phyloP scores from a whole-genome alignment of 805 yeast genomes.

The Millerago galiae region DNA sequence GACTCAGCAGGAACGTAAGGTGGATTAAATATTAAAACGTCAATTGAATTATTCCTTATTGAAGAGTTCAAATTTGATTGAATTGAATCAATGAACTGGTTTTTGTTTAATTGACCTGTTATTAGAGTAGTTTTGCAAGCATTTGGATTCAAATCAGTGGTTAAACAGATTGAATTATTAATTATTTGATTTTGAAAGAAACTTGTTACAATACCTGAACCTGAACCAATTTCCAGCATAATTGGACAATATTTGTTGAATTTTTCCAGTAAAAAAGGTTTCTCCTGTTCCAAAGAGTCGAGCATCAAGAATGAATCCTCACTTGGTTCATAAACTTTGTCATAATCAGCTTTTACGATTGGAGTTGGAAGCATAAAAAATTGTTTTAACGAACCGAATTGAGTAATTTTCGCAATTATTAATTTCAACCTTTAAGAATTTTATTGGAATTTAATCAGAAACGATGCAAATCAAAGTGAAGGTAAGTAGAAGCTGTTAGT shows the following conservation, averaged over 20 bases:
- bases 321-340: constrained; percentile 87
- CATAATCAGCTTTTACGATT: constrained; percentile 48
- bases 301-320: constrained; percentile 85
- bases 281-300: constrained; percentile 70
- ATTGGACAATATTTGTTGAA: constrained; percentile 39
- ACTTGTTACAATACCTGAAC: constrained; percentile 84
- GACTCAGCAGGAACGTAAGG: constrained; percentile 90
- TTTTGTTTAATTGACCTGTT: constrained; percentile 36
- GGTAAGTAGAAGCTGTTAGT: constrained; percentile 26
- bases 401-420: background rate
- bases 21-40: constrained; percentile 82
- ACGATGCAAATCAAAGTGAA: constrained; percentile 63
- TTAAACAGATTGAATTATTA: constrained; percentile 48
- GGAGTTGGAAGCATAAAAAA: constrained; percentile 77
- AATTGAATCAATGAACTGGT: constrained; percentile 36
- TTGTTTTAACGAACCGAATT: background rate
- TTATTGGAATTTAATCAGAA: background rate
- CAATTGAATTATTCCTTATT: constrained; percentile 44
- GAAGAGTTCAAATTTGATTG: constrained; percentile 55
- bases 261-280: constrained; percentile 26
- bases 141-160: constrained; percentile 77
- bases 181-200: constrained; percentile 57
- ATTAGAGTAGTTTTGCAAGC: constrained; percentile 52
- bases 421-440: background rate
- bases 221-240: constrained; percentile 83